These are phyloP conservation scores for Trametes coccinea DNA, from an alignment of 768 basidiomycete genomes.

Conservation along the genomic window DNA sequence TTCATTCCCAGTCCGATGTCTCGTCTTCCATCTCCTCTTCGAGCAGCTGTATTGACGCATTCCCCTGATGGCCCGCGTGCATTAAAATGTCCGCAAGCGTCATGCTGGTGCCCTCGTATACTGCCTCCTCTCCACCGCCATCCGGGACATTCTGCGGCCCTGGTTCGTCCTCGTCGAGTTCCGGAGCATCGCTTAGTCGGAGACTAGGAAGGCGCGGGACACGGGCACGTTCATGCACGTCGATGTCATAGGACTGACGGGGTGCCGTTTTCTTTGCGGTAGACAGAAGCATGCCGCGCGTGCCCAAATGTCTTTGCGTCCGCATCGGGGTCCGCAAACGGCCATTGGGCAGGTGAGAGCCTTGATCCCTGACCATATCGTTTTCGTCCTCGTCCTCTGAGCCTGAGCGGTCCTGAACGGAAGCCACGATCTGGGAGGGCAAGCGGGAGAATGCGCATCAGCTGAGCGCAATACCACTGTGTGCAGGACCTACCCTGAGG, in stretches of 20 bases:
- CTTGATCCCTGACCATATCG: not conserved
- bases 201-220: constrained; percentile 14
- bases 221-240: constrained; percentile 18
- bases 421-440: constrained; percentile 16
- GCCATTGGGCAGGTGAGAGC: not conserved
- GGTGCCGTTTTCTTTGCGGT: constrained; percentile 20
- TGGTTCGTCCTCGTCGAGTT: constrained; percentile 3
- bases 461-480: too few relatives aligned
- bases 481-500: constrained; percentile 3
- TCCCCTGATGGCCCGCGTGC: constrained; percentile 31
- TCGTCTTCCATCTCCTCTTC: constrained; percentile 28
- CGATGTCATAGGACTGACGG: constrained; percentile 21
- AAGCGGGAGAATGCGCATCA: not conserved
- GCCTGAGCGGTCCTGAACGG: constrained; percentile 20
- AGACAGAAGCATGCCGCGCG: constrained; percentile 21
- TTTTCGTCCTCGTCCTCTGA: constrained; percentile 5
- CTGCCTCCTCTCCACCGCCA: constrained; percentile 31
- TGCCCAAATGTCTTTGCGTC: not conserved
- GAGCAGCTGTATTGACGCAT: constrained; percentile 41
- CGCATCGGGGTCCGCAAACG: constrained; percentile 4
- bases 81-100: constrained; percentile 48
- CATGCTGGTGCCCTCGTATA: constrained; percentile 47
- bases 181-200: constrained; percentile 9
- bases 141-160: not conserved
- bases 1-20: constrained; percentile 19